Conservation (phyloP, 495 filamentous ascomycete species). For the Xylaria curta region DNA sequence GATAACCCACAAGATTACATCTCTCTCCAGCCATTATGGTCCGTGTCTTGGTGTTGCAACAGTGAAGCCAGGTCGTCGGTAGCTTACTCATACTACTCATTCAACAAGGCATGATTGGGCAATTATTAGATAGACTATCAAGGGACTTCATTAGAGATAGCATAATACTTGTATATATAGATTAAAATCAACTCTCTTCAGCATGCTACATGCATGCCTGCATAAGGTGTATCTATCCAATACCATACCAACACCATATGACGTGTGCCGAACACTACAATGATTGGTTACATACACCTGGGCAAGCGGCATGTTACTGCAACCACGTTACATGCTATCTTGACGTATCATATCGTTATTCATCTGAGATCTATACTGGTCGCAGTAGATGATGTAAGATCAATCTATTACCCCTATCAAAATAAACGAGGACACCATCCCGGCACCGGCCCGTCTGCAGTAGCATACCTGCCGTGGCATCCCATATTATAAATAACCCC, state of each 20-base stretch:
- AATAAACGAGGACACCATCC: not conserved
- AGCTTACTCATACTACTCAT: too few species aligned
- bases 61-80: too few species aligned
- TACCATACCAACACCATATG: not conserved
- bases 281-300: not conserved
- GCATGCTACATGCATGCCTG: not conserved
- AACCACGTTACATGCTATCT: too few species aligned
- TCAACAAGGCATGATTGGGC: too few species aligned
- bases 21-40: too few species aligned
- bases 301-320: not conserved
- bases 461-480: not conserved
- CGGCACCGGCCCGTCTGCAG: not conserved
- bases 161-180: not conserved
- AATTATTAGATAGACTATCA: not conserved
- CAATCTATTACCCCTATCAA: not conserved
- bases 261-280: not conserved
- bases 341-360: not conserved
- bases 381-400: not conserved
- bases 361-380: not conserved
- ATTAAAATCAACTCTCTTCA: not conserved
- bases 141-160: not conserved
- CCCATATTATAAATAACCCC: constrained; percentile 5
- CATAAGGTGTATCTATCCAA: not conserved
- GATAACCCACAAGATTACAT: too few species aligned
- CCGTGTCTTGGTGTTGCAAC: too few species aligned